Base-by-base conservation (phyloP, 2,329 filamentous ascomycete genomes). In the Cladosporium sp. region DNA sequence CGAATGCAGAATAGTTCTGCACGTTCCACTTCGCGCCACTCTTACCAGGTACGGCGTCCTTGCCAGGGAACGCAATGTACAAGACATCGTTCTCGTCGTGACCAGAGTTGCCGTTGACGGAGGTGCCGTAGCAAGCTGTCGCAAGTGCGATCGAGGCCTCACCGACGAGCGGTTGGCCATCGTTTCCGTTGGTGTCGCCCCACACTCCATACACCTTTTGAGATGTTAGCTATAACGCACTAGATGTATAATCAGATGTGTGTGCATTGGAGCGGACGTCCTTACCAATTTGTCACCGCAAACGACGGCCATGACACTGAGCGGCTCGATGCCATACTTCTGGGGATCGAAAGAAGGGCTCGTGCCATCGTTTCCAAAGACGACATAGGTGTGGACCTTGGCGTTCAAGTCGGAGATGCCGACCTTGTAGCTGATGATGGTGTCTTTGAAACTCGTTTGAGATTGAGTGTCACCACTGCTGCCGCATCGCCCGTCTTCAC, bases 181-280 rank as follows among this genome's bases (percentile, higher is more conserved):
- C 81, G 57, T 81, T 84, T 51, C 85, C 86, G 67, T 89, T 88
- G 36, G 82, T 83, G 68, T 89, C 86, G 23, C 85, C 86, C 86
- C 85, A 89, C 58, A 88, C 76, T 13, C 85, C 86, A 70, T 88
- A 88, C 68, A 82, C 80, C 72, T 66, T 36, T 21, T 21, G 21
- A 36, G 16, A 36, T 16, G 54, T 39, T 26, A 57, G 30, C 21
- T 5, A 13, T 21, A 6, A 6, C n/a, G 39, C 14, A 46, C 21
- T 13, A 21, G 8, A n/a, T 46, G 39, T 28, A 21, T 46, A n/a
- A 21, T 21, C 6, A 16, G 48, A 18, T 25, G 16, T 18, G 13
- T 5, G 18, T 51, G 48, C 5, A 28, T 16, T 7, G 48, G 13
- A 3, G 21, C 7, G 16, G 2, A 13, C 6, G 11, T 57, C 14